Percentiles rank a stretch among this genome's conserved stretches.
These are phyloP conservation scores for Pezicula rhizophila DNA, from an alignment of 2,329 filamentous ascomycete species.

Conservation along the genomic window DNA sequence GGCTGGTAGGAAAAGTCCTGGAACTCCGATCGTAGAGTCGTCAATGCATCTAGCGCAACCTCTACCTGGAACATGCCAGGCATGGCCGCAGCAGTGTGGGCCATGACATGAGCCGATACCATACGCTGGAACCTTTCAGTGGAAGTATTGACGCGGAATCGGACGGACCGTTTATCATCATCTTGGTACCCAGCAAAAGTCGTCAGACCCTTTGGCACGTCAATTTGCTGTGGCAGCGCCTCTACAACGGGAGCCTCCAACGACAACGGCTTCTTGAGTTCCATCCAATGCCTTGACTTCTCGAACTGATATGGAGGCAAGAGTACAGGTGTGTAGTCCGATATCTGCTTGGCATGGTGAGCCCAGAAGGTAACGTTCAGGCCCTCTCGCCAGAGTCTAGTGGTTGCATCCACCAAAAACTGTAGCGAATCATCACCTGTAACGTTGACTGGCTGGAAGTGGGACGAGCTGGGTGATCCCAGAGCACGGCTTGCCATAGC, in stretches of 20 bases:
- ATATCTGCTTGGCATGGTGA: slow-evolving; percentile 18
- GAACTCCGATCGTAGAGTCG: slow-evolving; percentile 4
- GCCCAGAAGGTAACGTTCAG: slow-evolving; percentile 26
- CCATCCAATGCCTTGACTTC: slow-evolving; percentile 28
- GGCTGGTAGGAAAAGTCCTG: not conserved
- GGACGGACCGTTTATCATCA: not conserved
- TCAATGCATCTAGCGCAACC: slow-evolving; percentile 8
- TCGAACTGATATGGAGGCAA: slow-evolving; percentile 33
- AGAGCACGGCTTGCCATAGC: not conserved
- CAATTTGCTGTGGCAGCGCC: not conserved
- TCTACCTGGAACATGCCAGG: slow-evolving; percentile 11
- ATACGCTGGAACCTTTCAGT: slow-evolving; percentile 4
- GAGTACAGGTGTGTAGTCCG: slow-evolving; percentile 11
- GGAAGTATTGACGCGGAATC: slow-evolving; percentile 14
- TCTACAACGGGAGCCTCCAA: too few species aligned
- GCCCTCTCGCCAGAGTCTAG: slow-evolving; percentile 25
- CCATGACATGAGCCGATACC: slow-evolving; percentile 9
- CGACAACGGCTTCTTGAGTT: slow-evolving; percentile 4
- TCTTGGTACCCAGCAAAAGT: slow-evolving; percentile 13
- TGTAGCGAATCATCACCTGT: slow-evolving; percentile 6
- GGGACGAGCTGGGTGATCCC: slow-evolving; percentile 8
- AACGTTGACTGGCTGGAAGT: slow-evolving; percentile 20
- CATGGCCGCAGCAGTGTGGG: slow-evolving; percentile 12
- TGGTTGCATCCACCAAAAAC: slow-evolving; percentile 18
- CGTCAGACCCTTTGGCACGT: slow-evolving; percentile 5